Base-by-base conservation (phyloP, 495 filamentous ascomycete species). In the Chaetomium fimeti region DNA sequence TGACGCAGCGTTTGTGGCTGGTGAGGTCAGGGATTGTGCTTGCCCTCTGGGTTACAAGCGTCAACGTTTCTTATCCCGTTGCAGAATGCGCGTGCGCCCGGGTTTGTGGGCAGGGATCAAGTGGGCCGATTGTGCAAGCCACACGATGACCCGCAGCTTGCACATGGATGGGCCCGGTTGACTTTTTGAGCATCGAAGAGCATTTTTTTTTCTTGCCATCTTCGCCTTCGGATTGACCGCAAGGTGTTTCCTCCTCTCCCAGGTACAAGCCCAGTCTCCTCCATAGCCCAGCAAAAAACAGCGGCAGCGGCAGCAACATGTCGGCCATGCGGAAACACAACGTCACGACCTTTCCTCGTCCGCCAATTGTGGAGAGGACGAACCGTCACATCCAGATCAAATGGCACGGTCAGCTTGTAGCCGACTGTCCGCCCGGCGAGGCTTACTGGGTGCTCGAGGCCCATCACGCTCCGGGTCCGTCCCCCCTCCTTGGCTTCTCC, bases 401-500 rank as follows among this genome's bases (percentile, higher is more conserved):
- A 69, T 85, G 79, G 77, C 71, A 82, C 42, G 77, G 74, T 55
- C 71, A 81, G 38, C 72, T 78, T 61, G 81, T 86, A 59, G 84
- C 82, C 13, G 82, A 85, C 43, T 69, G 67, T 60, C 65, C 72
- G n/a, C 83, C 84, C 15, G 79, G 74, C 61, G 77, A 82, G 40
- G 82, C 75, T 5, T 85, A 79, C 72, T 85, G 84, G 83, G 83
- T 83, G n/a, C 69, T 87, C 55, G 84, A 87, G 72, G 84, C 82
- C 36, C 77, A 81, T 67, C 84, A 86, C 62, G 80, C 84, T 53
- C 84, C 84, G 4, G 83, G 78, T 83, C 59, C 20, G 71, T 72
- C 27, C 53, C 20, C 49, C 4, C 32, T 53, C 29, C 32, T 16
- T 6, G 25, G 29, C 38, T 36, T 56, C 40, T 27, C 38, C 52